These are phyloP conservation scores for Populus nigra DNA, from an alignment of 345 rosid species.

Conservation along the genomic window DNA sequence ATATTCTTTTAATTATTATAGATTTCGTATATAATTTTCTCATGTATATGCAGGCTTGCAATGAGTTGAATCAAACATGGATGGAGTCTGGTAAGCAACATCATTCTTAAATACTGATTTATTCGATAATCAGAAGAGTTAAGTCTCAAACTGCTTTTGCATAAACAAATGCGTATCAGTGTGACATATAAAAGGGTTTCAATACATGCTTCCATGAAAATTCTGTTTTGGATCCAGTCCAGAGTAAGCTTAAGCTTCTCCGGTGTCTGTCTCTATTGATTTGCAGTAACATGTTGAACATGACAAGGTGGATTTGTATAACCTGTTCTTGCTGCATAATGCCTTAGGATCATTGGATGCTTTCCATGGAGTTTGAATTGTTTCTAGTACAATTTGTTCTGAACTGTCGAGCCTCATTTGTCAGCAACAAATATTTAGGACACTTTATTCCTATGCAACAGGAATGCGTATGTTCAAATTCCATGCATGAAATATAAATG, in stretches of 20 bases:
- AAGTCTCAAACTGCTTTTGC: background rate
- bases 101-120: background rate
- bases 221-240: background rate
- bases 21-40: slow-evolving; percentile 5
- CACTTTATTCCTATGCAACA: too few relatives aligned
- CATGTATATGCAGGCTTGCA: slow-evolving; percentile 70
- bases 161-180: background rate
- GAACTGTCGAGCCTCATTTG: too few relatives aligned
- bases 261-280: slow-evolving; percentile 3
- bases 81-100: slow-evolving; percentile 82
- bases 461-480: too few relatives aligned
- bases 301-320: background rate
- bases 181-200: too few relatives aligned
- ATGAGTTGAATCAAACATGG: slow-evolving; percentile 90
- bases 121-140: background rate
- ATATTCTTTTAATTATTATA: background rate
- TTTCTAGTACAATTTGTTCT: background rate
- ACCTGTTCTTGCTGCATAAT: background rate
- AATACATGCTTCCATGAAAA: too few relatives aligned
- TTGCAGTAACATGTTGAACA: background rate
- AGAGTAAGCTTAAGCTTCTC: background rate
- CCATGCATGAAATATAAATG: too few relatives aligned
- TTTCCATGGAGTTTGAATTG: background rate
- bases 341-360: background rate
- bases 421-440: too few relatives aligned